Base-by-base conservation (phyloP, 148 eudicot genomes). In the Silene uniflora region DNA sequence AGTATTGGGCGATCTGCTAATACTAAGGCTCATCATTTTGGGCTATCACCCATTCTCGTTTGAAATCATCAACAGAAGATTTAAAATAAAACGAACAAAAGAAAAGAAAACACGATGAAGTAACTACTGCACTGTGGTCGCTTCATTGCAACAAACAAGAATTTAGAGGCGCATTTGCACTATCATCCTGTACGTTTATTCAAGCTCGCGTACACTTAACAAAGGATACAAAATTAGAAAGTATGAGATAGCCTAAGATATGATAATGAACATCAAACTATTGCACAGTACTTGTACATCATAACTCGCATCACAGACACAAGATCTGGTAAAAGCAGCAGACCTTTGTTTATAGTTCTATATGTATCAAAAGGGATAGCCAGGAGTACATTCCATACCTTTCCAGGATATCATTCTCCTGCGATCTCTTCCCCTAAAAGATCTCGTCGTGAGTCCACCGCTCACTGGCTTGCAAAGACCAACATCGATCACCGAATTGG, bases 381-480 rank as follows among this genome's bases (percentile, higher is more conserved):
- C 91, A 71, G 88, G 82, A 35, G 88, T 73, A 80, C 93, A 87
- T 24, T 82, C 89, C 75, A 77, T 80, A 72, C 82, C 92, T 80
- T 92, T 95, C 99, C 99, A 92, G 5, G 91, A 89, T 78, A 92
- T 83, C 89, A 95, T 92, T 75, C 89, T 89, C 77, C 92, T 75
- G 24, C 84, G 92, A 81, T 92, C 99, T 78, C 97, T 88, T 73
- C 99, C 99, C 76, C 96, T 86, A 59, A 81, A 88, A 32, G 93
- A 83, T 81, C 99, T 90, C 27, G 91, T 78, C 17, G 87, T 81
- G 25, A 92, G 81, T 46, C 80, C 85, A 72, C 96, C 95, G 77
- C 82, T 88, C 39, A 83, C 84, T 13, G 96, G 91, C 70, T 87
- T 85, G 83, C 91, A 85, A 84, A 91, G 82, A 19, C 97, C 97